These are phyloP conservation scores for Gynostemma pentaphyllum DNA, from an alignment of 306 rosid species.

Conservation along the genomic window DNA sequence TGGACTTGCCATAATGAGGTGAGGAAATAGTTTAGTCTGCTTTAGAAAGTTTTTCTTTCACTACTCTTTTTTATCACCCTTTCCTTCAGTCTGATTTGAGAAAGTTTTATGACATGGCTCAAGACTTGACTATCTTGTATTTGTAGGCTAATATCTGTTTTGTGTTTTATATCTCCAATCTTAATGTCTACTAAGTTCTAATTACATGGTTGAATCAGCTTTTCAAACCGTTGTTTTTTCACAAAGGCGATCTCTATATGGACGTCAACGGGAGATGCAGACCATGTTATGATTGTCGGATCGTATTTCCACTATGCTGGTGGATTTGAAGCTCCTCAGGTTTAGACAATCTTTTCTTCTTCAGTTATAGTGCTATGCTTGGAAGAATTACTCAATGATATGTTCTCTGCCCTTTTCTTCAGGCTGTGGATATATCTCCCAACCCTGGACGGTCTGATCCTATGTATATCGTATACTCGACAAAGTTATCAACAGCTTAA, in stretches of 20 bases:
- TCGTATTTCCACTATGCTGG: conserved; percentile 75
- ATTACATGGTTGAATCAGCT: conserved; percentile 24
- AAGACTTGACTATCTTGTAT: no score
- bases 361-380: neutral
- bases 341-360: conserved; percentile 2
- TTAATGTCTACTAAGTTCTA: conserved; percentile 1
- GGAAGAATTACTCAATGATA: neutral
- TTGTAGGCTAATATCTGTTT: neutral
- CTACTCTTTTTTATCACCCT: no score
- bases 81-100: no score
- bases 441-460: conserved; percentile 81
- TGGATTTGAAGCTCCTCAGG: conserved; percentile 82
- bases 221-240: conserved; percentile 71
- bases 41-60: no score
- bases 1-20: conserved; percentile 72
- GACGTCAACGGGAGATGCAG: conserved; percentile 76
- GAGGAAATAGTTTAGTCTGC: neutral
- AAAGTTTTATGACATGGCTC: no score
- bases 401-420: conserved; percentile 15
- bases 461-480: conserved; percentile 53
- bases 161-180: neutral
- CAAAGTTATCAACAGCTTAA: conserved; percentile 33
- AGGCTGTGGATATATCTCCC: conserved; percentile 73
- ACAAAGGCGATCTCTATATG: conserved; percentile 75
- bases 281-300: conserved; percentile 64